Base-by-base conservation (phyloP, 1,284 basidiomycete genomes). In the Cystobasidium sp. region DNA sequence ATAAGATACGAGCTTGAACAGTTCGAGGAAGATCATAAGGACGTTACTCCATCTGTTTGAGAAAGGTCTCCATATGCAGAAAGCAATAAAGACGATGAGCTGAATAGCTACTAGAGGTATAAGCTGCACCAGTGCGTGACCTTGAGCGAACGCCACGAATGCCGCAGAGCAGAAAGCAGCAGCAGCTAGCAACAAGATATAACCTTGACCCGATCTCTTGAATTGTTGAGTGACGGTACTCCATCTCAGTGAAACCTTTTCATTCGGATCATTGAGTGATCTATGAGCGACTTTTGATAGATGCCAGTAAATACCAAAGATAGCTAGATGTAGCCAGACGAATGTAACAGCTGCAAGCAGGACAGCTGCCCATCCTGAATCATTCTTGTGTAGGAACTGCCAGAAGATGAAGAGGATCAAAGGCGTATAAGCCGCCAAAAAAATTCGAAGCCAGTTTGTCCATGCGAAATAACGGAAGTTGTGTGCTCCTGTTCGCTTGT, bases 321-420 rank as follows among this genome's bases (percentile, higher is more conserved):
- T 83, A 24, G 87, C 86, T n/a, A 75, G 39, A 47, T 72, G 63
- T 6, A 88, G 83, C 67, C 86, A 82, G 73, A 87, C 79, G 79
- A 88, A 86, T 77, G 88, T 78, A 86, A 88, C 76, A 58, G 91
- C 83, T 1, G 82, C 85, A 58, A 92, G 82, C 80, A 93, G 85
- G 59, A 89, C 84, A 0, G 93, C 87, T 1, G 94, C 85, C 88
- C 72, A 74, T 10, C 72, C 72, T 41, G 53, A 58, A 47, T 67
- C 65, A 44, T 6, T 9, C n/a, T 87, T 86, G 74, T 96, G 85
- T 0, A 90, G 91, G 91, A 93, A 96, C 81, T 96, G 93, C 82
- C 90, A 93, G 80, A 96, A 88, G 7, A 87, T 84, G 79, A 96
- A 92, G 74, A 91, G 87, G 77, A 88, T 83, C 70, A 93, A 83